These are phyloP conservation scores for Fusarium circinatum DNA, from an alignment of 2,329 filamentous ascomycete species.

Conservation along the genomic window DNA sequence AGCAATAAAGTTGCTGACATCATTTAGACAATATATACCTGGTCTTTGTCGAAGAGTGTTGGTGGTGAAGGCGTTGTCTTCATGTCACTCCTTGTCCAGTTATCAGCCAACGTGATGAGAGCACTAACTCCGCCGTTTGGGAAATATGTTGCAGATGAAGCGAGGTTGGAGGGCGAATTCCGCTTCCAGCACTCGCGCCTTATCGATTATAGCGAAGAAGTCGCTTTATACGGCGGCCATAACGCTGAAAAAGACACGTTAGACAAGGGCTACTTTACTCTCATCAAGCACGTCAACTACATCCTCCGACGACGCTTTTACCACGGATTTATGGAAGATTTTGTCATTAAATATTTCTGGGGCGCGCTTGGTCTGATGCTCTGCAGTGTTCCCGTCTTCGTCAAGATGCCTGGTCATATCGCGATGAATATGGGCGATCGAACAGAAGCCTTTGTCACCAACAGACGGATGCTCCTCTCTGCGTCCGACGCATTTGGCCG, in stretches of 20 bases:
- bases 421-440: constrained; percentile 75
- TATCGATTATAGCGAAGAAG: constrained; percentile 95
- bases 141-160: constrained; percentile 97
- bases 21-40: constrained; percentile 85
- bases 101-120: constrained; percentile 93
- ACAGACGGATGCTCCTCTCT: constrained; percentile 88
- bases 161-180: constrained; percentile 93
- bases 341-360: constrained; percentile 99
- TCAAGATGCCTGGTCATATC: constrained; percentile 82
- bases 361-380: constrained; percentile 90
- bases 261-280: constrained; percentile 97
- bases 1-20: constrained; percentile 36
- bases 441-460: constrained; percentile 88
- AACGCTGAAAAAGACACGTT: constrained; percentile 95
- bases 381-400: constrained; percentile 95
- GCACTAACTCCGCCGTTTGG: constrained; percentile 95
- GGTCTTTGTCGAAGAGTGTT: constrained; percentile 92
- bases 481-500: constrained; percentile 96
- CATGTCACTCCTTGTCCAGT: constrained; percentile 92
- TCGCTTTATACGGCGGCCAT: constrained; percentile 91
- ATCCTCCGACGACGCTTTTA: constrained; percentile 91
- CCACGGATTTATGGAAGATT: constrained; percentile 99
- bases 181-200: constrained; percentile 92
- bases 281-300: constrained; percentile 99
- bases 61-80: constrained; percentile 95